Percentiles rank a stretch among this genome's conserved stretches.
These are phyloP conservation scores for Clonostachys rosea DNA, from an alignment of 2,329 filamentous ascomycete species.

Conservation along the genomic window DNA sequence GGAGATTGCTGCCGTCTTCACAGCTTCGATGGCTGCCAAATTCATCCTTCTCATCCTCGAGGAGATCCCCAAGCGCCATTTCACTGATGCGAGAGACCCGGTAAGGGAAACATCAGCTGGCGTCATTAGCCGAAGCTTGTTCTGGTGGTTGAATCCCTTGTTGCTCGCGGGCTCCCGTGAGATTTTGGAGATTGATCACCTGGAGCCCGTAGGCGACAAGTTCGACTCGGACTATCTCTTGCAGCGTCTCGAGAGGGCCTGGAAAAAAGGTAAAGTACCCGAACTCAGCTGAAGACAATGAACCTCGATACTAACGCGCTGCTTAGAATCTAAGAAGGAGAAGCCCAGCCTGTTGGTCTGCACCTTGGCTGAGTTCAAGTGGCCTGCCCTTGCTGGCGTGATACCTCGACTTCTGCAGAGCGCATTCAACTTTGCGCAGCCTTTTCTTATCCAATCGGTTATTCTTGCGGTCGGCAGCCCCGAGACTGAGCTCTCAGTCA, in stretches of 20 bases:
- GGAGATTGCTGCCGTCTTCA: conserved; percentile 17
- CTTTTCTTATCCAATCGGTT: conserved; percentile 33
- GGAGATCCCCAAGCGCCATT: conserved; percentile 17
- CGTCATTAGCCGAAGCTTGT: conserved; percentile 22
- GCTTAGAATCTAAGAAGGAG: conserved; percentile 4
- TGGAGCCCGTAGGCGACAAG: conserved; percentile 19
- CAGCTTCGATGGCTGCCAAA: conserved; percentile 16
- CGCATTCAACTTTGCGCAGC: conserved; percentile 37
- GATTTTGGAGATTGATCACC: conserved; percentile 13
- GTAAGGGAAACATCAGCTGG: conserved; percentile 22
- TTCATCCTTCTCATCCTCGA: conserved; percentile 19
- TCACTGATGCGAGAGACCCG: not conserved
- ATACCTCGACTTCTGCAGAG: conserved; percentile 28
- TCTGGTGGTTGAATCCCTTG: conserved; percentile 27
- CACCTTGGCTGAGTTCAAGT: conserved; percentile 17
- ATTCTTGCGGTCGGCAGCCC: conserved; percentile 21
- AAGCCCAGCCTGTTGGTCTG: conserved; percentile 12
- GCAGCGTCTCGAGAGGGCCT: conserved; percentile 9
- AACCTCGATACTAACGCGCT: conserved; percentile 2
- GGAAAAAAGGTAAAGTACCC: conserved; percentile 10
- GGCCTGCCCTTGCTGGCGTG: conserved; percentile 21
- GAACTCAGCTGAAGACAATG: not conserved
- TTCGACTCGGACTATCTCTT: conserved; percentile 13
- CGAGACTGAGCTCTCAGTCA: conserved; percentile 11
- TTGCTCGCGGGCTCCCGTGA: conserved; percentile 15